Percentiles rank a stretch among this genome's conserved stretches.
phyloP scores from a whole-genome alignment of 1,139 yeast species.

The Groenewaldozyma auringiensis region DNA sequence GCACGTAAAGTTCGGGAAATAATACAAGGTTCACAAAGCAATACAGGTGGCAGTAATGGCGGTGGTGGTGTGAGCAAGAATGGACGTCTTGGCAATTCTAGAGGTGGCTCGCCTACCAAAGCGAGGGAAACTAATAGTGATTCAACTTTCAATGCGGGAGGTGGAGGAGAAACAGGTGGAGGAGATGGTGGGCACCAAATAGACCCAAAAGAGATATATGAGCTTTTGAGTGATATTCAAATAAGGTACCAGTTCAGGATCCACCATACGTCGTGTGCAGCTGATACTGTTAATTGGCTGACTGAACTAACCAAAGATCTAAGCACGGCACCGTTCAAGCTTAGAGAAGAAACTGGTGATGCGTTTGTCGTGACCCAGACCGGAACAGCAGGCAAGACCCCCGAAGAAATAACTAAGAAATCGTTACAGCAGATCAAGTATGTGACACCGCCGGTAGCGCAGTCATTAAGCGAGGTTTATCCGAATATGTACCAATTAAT shows the following conservation, averaged over 20 bases:
- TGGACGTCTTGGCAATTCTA: background rate
- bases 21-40: background rate
- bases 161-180: too few relatives aligned
- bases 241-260: slow-evolving; percentile 14
- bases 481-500: slow-evolving; percentile 17
- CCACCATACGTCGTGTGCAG: slow-evolving; percentile 16
- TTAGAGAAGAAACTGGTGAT: slow-evolving; percentile 18
- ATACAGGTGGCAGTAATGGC: background rate
- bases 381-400: slow-evolving; percentile 36
- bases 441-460: slow-evolving; percentile 34
- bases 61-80: background rate
- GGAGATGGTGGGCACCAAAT: too few relatives aligned
- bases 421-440: slow-evolving; percentile 40
- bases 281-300: slow-evolving; percentile 22
- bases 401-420: slow-evolving; percentile 34
- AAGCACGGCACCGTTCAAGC: slow-evolving; percentile 19
- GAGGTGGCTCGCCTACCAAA: background rate
- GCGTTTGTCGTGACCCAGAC: slow-evolving; percentile 37
- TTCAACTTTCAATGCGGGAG: background rate
- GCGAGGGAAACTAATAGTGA: background rate
- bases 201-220: background rate
- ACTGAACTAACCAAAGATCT: slow-evolving; percentile 18
- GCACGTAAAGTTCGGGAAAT: slow-evolving; percentile 19
- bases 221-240: slow-evolving; percentile 13
- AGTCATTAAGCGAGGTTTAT: slow-evolving; percentile 15